Percentiles rank a stretch among this genome's conserved stretches.
Evolutionary conservation across 257 asterid species (phyloP).

Genomic region (Fraxinus excelsior): DNA sequence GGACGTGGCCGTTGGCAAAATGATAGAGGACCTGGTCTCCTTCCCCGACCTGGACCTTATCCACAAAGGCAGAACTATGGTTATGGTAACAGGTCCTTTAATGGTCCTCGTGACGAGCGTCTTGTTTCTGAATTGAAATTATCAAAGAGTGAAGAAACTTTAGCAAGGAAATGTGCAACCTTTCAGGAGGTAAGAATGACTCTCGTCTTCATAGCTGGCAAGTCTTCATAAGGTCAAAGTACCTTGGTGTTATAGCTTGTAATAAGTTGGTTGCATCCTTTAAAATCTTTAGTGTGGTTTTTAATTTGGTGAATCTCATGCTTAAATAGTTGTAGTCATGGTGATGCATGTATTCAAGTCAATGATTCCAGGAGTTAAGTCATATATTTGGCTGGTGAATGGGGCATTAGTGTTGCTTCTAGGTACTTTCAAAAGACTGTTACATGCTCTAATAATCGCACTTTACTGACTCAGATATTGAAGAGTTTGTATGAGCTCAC

Average conservation of each 20-base stretch:
- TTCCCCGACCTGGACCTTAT: slow-evolving; percentile 82
- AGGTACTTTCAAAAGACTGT: slow-evolving; percentile 5
- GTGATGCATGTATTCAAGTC: not conserved
- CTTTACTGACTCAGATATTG: slow-evolving; percentile 12
- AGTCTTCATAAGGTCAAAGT: slow-evolving; percentile 15
- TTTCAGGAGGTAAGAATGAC: slow-evolving; percentile 76
- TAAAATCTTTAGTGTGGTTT: not conserved
- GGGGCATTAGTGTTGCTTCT: slow-evolving; percentile 12
- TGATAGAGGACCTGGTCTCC: slow-evolving; percentile 77
- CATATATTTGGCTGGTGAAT: slow-evolving; percentile 15
- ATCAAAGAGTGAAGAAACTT: slow-evolving; percentile 88
- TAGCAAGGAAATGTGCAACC: slow-evolving; percentile 74
- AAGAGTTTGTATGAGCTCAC: slow-evolving; percentile 3
- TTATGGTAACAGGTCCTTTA: slow-evolving; percentile 53
- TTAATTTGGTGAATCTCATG: slow-evolving; percentile 11
- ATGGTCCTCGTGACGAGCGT: slow-evolving; percentile 77
- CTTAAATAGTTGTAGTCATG: slow-evolving; percentile 8
- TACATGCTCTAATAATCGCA: slow-evolving; percentile 12
- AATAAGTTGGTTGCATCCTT: slow-evolving; percentile 14
- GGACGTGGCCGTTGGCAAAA: slow-evolving; percentile 89
- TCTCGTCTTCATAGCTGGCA: slow-evolving; percentile 3
- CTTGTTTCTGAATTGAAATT: slow-evolving; percentile 89
- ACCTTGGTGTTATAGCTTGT: slow-evolving; percentile 6
- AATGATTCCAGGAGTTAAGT: slow-evolving; percentile 18
- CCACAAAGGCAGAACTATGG: slow-evolving; percentile 67